Conservation (phyloP, 768 basidiomycete species). For the Mycena haematopus region DNA sequence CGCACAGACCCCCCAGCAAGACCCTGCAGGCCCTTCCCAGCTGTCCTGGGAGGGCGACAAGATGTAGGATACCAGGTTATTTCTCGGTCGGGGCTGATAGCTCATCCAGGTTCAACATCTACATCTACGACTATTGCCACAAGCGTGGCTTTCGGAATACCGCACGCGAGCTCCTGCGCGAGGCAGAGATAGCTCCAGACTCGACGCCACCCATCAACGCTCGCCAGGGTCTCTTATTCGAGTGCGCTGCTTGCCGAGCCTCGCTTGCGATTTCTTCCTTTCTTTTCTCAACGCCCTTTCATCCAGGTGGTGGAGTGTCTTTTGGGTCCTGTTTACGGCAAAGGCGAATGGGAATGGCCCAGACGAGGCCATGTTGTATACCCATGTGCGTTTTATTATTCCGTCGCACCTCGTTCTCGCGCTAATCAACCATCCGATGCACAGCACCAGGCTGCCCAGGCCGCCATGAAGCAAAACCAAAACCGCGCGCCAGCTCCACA, state of each 20-base stretch:
- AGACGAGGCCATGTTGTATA: slow-evolving; percentile 78
- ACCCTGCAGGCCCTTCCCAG: slow-evolving; percentile 26
- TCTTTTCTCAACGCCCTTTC: slow-evolving; percentile 23
- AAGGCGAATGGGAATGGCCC: slow-evolving; percentile 70
- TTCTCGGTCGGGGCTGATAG: slow-evolving; percentile 16
- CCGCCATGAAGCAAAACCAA: slow-evolving; percentile 26
- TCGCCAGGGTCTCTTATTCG: slow-evolving; percentile 82
- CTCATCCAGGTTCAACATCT: slow-evolving; percentile 80
- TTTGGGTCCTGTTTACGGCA: slow-evolving; percentile 85
- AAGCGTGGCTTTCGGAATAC: slow-evolving; percentile 83
- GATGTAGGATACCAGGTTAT: slow-evolving; percentile 54
- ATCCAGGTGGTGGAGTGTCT: slow-evolving; percentile 86
- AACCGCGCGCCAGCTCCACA: slow-evolving; percentile 33
- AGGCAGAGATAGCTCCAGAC: slow-evolving; percentile 70
- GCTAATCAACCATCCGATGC: slow-evolving; percentile 8
- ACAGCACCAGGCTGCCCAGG: slow-evolving; percentile 45
- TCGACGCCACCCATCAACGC: slow-evolving; percentile 82
- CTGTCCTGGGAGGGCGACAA: slow-evolving; percentile 85
- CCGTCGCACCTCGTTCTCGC: slow-evolving; percentile 26
- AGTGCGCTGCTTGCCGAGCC: slow-evolving; percentile 52
- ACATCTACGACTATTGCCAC: slow-evolving; percentile 84
- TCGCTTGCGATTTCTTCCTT: slow-evolving; percentile 9
- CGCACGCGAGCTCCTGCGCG: slow-evolving; percentile 66
- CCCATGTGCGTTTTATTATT: slow-evolving; percentile 56
- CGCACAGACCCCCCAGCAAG: slow-evolving; percentile 26